Evolutionary conservation across 768 basidiomycete species (phyloP).

Genomic region (Xanthoconium purpureum): DNA sequence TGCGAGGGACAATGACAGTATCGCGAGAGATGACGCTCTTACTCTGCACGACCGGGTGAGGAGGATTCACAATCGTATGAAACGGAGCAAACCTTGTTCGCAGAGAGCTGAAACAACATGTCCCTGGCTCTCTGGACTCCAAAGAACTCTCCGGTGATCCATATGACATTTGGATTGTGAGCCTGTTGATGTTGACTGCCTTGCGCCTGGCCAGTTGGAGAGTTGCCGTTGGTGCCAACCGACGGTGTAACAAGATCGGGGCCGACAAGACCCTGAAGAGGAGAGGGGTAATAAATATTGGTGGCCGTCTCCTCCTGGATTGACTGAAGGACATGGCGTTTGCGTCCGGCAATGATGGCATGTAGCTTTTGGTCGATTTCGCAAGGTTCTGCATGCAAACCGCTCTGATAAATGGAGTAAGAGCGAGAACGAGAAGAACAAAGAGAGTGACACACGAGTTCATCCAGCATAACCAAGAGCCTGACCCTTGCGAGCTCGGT

Average conservation of each 20-base stretch:
- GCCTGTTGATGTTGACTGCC: conserved; percentile 29
- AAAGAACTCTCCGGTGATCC: conserved; percentile 98
- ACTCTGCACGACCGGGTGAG: conserved; percentile 47
- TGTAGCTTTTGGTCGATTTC: conserved; percentile 96
- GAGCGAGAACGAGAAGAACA: background rate
- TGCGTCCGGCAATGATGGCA: conserved; percentile 85
- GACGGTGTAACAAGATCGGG: conserved; percentile 49
- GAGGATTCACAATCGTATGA: background rate
- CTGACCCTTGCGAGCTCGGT: conserved; percentile 91
- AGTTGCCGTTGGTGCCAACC: conserved; percentile 35
- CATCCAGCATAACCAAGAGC: conserved; percentile 90
- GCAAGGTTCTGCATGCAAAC: conserved; percentile 84
- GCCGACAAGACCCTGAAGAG: conserved; percentile 81
- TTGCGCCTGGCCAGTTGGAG: conserved; percentile 26
- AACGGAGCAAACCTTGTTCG: conserved; percentile 62
- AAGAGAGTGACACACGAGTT: conserved; percentile 62
- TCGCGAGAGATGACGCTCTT: conserved; percentile 89
- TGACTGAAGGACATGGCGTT: conserved; percentile 79
- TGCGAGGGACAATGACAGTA: conserved; percentile 91
- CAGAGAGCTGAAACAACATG: conserved; percentile 87
- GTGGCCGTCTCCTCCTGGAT: conserved; percentile 98
- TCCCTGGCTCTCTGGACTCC: conserved; percentile 92
- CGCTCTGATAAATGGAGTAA: conserved; percentile 52
- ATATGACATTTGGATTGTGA: conserved; percentile 76
- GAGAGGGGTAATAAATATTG: conserved; percentile 92